A percentile compares a stretch with the other conserved stretches of the same genome.
Conservation (phyloP, 129 eudicot genomes). For the Glebionis coronaria region DNA sequence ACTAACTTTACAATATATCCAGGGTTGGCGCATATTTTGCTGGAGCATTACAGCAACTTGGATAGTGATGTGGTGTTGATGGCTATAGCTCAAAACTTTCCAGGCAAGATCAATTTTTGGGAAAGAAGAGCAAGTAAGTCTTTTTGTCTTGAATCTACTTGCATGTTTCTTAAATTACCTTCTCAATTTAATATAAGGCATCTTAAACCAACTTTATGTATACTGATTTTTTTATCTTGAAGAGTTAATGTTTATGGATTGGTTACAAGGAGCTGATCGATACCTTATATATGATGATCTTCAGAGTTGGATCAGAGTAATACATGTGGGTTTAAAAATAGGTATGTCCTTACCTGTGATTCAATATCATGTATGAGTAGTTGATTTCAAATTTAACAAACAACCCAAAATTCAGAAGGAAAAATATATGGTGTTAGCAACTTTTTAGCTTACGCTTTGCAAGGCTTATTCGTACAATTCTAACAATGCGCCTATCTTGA, state of each 20-base stretch:
- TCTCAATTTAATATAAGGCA: neutral
- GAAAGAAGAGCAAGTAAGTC: neutral
- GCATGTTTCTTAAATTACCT: neutral
- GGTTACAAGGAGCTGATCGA: neutral
- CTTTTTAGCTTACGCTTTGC: too few species aligned
- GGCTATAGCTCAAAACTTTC: slow-evolving; percentile 3
- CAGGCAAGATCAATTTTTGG: neutral
- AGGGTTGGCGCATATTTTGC: neutral
- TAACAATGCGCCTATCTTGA: too few species aligned
- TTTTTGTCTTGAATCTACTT: neutral
- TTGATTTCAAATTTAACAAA: too few species aligned
- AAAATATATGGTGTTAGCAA: too few species aligned
- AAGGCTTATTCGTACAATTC: too few species aligned
- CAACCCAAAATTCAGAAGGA: too few species aligned
- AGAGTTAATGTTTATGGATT: neutral
- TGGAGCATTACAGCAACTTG: neutral
- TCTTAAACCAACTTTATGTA: slow-evolving; percentile 1
- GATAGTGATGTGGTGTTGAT: neutral
- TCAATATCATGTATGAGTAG: too few species aligned
- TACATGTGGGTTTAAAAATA: too few species aligned
- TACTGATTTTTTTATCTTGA: neutral
- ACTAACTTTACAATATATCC: neutral
- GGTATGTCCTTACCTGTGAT: too few species aligned
- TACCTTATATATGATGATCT: too few species aligned
- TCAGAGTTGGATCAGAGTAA: too few species aligned